Conservation (phyloP, 2,329 filamentous ascomycete species). For the Emergomyces pasteurianus region DNA sequence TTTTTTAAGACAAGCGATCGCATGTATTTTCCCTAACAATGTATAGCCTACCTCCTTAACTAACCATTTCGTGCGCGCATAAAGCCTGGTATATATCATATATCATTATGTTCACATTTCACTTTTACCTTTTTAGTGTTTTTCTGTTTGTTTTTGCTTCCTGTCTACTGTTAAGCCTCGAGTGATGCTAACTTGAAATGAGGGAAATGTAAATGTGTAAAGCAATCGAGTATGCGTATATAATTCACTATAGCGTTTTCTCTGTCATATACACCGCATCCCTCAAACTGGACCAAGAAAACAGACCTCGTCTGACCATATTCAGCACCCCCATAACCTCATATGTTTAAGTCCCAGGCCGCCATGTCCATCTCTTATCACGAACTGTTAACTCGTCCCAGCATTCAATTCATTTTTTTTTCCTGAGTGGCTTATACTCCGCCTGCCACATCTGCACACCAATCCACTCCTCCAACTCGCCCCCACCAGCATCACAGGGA, state of each 20-base stretch:
- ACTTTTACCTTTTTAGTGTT: neutral
- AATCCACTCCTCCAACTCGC: slow-evolving; percentile 29
- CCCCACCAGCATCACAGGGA: slow-evolving; percentile 32
- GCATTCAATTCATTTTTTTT: neutral
- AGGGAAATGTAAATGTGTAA: neutral
- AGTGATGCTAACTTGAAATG: neutral
- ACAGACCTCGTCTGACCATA: neutral
- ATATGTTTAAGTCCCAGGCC: neutral
- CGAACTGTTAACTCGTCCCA: neutral
- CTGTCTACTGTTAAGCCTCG: neutral
- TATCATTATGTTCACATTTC: neutral
- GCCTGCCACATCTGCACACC: slow-evolving; percentile 33
- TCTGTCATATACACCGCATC: neutral
- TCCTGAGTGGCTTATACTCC: slow-evolving; percentile 21
- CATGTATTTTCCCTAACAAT: neutral
- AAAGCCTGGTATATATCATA: neutral
- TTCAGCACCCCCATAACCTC: neutral
- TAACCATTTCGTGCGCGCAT: neutral
- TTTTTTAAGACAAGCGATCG: neutral
- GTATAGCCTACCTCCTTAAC: neutral
- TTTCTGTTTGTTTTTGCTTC: neutral
- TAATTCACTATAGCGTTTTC: neutral
- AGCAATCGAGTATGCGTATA: neutral
- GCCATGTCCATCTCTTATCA: neutral
- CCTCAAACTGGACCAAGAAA: neutral